Conservation (phyloP, 257 asterid species). For the Handroanthus guayacan region DNA sequence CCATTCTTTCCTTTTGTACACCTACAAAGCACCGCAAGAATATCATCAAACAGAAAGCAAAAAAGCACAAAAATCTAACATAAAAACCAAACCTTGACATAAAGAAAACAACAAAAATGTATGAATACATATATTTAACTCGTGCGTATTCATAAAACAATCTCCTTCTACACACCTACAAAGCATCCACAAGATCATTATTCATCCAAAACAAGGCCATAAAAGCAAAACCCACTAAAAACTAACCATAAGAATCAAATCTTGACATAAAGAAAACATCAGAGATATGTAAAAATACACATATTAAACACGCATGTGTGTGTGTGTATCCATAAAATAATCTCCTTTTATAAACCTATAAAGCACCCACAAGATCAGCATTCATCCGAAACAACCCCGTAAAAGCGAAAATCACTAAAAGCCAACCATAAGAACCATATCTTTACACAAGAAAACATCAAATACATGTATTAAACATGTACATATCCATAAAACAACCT, state of each 20-base stretch:
- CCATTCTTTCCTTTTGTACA: slow-evolving; percentile 98
- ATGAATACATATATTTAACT: too few relatives aligned
- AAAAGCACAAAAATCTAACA: slow-evolving; percentile 9
- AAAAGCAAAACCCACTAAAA: slow-evolving; percentile 15
- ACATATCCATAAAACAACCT: too few relatives aligned
- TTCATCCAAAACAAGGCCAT: too few relatives aligned
- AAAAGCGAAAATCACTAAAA: slow-evolving; percentile 22
- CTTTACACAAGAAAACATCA: slow-evolving; percentile 27
- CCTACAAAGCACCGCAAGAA: slow-evolving; percentile 55
- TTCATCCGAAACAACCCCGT: too few relatives aligned
- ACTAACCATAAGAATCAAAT: slow-evolving; percentile 27
- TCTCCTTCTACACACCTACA: neutral
- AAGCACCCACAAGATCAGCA: neutral
- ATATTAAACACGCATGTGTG: too few relatives aligned
- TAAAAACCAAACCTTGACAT: too few relatives aligned
- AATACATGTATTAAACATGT: too few relatives aligned
- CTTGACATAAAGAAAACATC: slow-evolving; percentile 26
- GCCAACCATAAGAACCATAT: slow-evolving; percentile 26
- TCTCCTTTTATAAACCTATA: neutral
- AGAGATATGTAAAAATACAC: neutral
- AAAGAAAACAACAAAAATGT: neutral
- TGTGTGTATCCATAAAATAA: too few relatives aligned
- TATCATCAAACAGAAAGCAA: neutral
- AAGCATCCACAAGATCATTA: neutral
- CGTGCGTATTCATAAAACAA: too few relatives aligned